phyloP scores from a whole-genome alignment of 495 filamentous ascomycete genomes.

The Copromyces sp. region DNA sequence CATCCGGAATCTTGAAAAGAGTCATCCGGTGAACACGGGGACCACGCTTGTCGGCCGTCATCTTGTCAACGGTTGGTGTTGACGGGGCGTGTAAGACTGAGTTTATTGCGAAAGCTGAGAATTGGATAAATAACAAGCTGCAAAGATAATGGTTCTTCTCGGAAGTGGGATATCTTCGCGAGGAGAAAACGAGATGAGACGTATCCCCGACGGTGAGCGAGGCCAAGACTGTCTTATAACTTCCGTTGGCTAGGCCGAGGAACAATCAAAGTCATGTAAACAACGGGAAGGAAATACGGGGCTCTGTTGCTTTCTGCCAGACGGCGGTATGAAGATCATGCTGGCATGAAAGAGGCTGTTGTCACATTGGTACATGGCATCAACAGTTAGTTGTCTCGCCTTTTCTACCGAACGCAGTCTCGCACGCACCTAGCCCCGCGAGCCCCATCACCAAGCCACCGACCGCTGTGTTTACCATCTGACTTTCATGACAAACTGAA shows the following conservation, averaged over 20 bases:
- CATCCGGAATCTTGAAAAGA: conserved; percentile 29
- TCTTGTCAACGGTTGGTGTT: not conserved
- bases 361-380: not conserved
- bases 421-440: not conserved
- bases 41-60: not conserved
- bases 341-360: not conserved
- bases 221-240: not conserved
- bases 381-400: not conserved
- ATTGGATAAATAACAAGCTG: not conserved
- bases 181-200: not conserved
- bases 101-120: not conserved
- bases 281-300: not conserved
- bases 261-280: not conserved
- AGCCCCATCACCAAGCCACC: not conserved
- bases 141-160: not conserved
- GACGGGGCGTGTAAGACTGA: not conserved
- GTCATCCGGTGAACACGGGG: conserved; percentile 22
- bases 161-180: not conserved
- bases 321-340: not conserved
- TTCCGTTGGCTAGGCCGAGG: not conserved
- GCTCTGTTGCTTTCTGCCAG: not conserved
- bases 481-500: not conserved
- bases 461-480: not conserved
- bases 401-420: not conserved
- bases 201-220: not conserved